Evolutionary conservation across 495 filamentous ascomycete species (phyloP).

Genomic region (Penicillium tannophilum): DNA sequence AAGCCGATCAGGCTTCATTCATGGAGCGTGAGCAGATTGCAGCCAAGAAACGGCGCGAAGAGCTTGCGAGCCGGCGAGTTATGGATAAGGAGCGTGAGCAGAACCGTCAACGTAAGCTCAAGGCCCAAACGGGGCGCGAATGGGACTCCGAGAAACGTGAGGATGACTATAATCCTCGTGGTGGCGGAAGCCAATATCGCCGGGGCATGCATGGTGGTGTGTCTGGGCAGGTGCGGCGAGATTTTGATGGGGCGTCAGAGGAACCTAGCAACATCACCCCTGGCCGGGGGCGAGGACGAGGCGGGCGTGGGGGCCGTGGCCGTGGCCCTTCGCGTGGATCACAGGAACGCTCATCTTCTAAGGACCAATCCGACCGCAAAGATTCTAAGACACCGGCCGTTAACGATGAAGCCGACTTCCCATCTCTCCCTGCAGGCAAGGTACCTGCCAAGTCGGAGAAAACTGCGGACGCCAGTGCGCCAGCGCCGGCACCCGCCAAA

Average conservation of each 20-base stretch:
- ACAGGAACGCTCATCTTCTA: constrained; percentile 25
- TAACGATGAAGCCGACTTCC: constrained; percentile 44
- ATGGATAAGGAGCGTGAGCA: constrained; percentile 73
- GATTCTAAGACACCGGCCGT: constrained; percentile 26
- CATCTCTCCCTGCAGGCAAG: constrained; percentile 42
- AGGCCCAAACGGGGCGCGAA: constrained; percentile 65
- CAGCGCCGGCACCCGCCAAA: constrained; percentile 1
- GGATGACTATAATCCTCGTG: constrained; percentile 54
- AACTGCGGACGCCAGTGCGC: not conserved
- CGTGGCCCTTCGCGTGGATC: constrained; percentile 37
- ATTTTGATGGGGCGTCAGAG: constrained; percentile 32
- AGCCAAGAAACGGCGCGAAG: constrained; percentile 54
- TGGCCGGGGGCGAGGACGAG: constrained; percentile 27
- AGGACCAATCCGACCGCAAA: constrained; percentile 19
- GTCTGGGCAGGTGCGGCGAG: constrained; percentile 38
- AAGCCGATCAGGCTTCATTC: constrained; percentile 69
- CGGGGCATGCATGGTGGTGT: constrained; percentile 66
- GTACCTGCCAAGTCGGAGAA: constrained; percentile 8
- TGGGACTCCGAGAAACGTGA: constrained; percentile 79
- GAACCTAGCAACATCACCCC: constrained; percentile 18
- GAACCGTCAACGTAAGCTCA: constrained; percentile 70
- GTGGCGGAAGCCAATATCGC: constrained; percentile 48
- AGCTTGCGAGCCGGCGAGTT: constrained; percentile 55
- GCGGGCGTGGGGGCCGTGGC: constrained; percentile 37
- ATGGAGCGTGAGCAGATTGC: constrained; percentile 64